phyloP scores from a whole-genome alignment of 2,329 filamentous ascomycete species.

The Trichoderma guizhouense region DNA sequence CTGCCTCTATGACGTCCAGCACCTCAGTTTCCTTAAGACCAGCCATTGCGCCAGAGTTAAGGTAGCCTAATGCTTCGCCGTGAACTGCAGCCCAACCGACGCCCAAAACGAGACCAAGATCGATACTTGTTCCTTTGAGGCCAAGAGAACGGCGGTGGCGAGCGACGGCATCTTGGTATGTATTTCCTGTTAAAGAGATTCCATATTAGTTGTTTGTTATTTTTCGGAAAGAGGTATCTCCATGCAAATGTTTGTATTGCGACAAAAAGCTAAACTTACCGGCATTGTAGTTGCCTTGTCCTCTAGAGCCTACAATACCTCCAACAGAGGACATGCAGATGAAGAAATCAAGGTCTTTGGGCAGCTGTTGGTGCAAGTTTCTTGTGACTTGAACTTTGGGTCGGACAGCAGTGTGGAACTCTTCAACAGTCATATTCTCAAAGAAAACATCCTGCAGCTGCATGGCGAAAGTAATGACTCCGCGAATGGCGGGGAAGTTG shows the following conservation, averaged over 20 bases:
- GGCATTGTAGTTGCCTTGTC: background rate
- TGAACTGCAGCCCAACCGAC: background rate
- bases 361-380: background rate
- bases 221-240: background rate
- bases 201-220: background rate
- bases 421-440: background rate
- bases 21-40: background rate
- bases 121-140: background rate
- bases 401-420: background rate
- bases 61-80: background rate
- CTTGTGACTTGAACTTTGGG: background rate
- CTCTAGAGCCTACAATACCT: background rate
- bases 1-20: background rate
- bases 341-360: background rate
- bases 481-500: background rate
- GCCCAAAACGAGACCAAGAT: background rate
- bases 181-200: background rate
- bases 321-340: background rate
- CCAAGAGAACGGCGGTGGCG: background rate
- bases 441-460: background rate
- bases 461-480: background rate
- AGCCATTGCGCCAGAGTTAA: background rate
- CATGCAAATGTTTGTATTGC: background rate
- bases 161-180: background rate
- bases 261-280: background rate